Evolutionary conservation across 192 early-diverging fungal species (phyloP).

Genomic region (Anaeromyces robustus): DNA sequence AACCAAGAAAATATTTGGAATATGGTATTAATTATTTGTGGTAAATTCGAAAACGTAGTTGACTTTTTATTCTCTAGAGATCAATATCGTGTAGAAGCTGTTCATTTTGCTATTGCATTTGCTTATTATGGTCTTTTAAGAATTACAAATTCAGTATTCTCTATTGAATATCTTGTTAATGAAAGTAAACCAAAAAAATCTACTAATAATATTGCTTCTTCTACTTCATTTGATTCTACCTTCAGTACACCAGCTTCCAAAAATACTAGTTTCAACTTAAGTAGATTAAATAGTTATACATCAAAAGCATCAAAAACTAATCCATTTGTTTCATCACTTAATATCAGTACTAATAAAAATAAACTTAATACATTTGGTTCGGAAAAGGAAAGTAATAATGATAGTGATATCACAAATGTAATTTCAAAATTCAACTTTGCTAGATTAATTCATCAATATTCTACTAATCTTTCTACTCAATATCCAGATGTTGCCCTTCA

Average conservation of each 20-base stretch:
- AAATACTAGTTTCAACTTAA: neutral
- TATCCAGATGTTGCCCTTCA: slow-evolving; percentile 37
- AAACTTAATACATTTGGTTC: neutral
- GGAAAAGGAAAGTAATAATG: neutral
- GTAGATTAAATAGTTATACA: neutral
- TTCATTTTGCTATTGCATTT: slow-evolving; percentile 78
- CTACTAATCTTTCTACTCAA: slow-evolving; percentile 10
- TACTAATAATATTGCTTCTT: neutral
- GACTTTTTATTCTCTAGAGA: slow-evolving; percentile 49
- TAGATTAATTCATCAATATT: slow-evolving; percentile 30
- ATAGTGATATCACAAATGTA: slow-evolving; percentile 5
- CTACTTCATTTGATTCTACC: neutral
- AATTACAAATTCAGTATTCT: slow-evolving; percentile 36
- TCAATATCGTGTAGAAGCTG: slow-evolving; percentile 56
- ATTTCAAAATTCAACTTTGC: slow-evolving; percentile 29
- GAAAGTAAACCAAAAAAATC: neutral
- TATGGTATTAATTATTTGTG: slow-evolving; percentile 62
- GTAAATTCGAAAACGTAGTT: slow-evolving; percentile 80
- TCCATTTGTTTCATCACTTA: neutral
- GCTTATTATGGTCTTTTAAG: slow-evolving; percentile 63
- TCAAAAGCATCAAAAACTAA: neutral
- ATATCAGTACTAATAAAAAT: neutral
- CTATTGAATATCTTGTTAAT: slow-evolving; percentile 11
- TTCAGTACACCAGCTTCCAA: neutral
- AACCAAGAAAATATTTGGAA: slow-evolving; percentile 38